These are phyloP conservation scores for Aphanoascus verrucosus DNA, from an alignment of 2,329 filamentous ascomycete genomes.

Conservation along the genomic window DNA sequence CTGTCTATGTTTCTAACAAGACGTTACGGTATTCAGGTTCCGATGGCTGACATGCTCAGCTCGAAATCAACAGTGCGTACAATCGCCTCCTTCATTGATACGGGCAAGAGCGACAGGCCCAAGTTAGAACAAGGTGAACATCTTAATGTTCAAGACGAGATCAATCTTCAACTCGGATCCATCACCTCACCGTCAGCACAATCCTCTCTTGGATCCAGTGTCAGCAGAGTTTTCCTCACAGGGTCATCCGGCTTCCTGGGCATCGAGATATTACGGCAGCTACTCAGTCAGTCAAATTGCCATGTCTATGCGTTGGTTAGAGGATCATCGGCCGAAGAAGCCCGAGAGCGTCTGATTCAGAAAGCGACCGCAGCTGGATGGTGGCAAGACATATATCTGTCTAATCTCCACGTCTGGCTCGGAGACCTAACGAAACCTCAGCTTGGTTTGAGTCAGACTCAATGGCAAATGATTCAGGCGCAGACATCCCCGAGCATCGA, in stretches of 20 bases:
- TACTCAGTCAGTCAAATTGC: conserved; percentile 22
- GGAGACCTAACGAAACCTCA: conserved; percentile 30
- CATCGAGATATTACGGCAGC: conserved; percentile 26
- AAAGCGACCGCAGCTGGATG: too few relatives aligned
- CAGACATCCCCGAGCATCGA: conserved; percentile 21
- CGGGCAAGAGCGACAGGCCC: too few relatives aligned
- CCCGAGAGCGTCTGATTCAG: background rate
- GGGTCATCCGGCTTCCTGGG: conserved; percentile 32
- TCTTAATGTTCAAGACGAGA: too few relatives aligned
- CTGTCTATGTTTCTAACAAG: background rate
- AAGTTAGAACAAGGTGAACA: too few relatives aligned
- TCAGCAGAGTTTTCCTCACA: conserved; percentile 17
- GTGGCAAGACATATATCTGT: background rate
- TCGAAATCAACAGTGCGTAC: background rate
- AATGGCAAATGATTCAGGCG: conserved; percentile 23
- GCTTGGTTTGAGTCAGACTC: conserved; percentile 31
- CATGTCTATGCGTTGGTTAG: conserved; percentile 30
- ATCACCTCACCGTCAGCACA: too few relatives aligned
- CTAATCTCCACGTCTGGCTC: conserved; percentile 25
- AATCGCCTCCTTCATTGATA: too few relatives aligned
- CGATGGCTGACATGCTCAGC: background rate
- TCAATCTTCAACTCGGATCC: too few relatives aligned
- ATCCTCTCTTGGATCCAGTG: background rate
- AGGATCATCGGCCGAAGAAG: conserved; percentile 31
- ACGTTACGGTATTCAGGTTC: background rate